Evolutionary conservation across 2,329 filamentous ascomycete genomes (phyloP).

Genomic region (Piedraia hortae): DNA sequence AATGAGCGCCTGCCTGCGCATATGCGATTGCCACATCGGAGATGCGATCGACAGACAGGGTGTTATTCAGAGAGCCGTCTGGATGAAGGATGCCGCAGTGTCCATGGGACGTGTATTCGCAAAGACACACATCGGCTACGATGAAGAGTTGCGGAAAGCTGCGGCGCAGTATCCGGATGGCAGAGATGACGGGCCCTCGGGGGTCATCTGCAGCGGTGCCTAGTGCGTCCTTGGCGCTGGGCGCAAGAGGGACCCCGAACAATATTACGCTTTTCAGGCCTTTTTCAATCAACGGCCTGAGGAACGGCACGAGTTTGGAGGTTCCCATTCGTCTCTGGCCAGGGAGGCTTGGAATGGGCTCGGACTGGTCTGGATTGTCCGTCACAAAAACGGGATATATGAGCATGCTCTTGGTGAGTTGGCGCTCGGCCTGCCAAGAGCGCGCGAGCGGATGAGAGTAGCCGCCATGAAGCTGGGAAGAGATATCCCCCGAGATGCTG

Average conservation of each 20-base stretch:
- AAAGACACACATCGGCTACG: constrained; percentile 78
- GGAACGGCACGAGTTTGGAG: constrained; percentile 60
- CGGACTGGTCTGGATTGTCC: constrained; percentile 79
- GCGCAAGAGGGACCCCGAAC: constrained; percentile 70
- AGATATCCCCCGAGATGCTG: constrained; percentile 24
- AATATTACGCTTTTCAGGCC: constrained; percentile 81
- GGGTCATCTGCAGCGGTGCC: constrained; percentile 85
- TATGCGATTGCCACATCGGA: constrained; percentile 96
- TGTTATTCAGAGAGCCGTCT: constrained; percentile 79
- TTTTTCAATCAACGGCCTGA: constrained; percentile 66
- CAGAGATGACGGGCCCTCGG: constrained; percentile 65
- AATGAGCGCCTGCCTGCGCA: constrained; percentile 83
- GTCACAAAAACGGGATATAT: constrained; percentile 95
- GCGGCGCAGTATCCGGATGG: constrained; percentile 58
- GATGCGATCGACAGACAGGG: constrained; percentile 75
- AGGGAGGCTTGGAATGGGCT: constrained; percentile 66
- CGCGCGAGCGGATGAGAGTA: constrained; percentile 24
- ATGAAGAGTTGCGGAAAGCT: constrained; percentile 81
- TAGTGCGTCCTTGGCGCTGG: constrained; percentile 63
- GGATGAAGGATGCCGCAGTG: constrained; percentile 91
- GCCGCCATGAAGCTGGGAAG: constrained; percentile 24
- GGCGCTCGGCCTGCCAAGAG: constrained; percentile 25
- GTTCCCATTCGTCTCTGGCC: constrained; percentile 71
- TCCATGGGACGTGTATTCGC: constrained; percentile 94
- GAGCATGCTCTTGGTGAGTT: constrained; percentile 53